Evolutionary conservation across 2,329 filamentous ascomycete genomes (phyloP).

Genomic region (Penicillium decumbens): DNA sequence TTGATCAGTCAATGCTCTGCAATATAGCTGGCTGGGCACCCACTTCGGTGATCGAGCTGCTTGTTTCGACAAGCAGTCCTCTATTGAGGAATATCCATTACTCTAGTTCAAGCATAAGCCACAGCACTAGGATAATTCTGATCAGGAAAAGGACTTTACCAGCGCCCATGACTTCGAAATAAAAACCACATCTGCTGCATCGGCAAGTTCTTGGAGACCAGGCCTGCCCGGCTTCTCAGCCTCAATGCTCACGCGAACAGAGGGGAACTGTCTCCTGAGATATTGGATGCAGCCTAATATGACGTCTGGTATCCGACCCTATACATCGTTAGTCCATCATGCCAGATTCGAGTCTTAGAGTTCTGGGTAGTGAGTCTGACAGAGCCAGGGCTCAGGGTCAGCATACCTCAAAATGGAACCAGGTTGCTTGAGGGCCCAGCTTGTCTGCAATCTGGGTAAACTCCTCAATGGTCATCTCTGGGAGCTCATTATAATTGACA

Average conservation of each 20-base stretch:
- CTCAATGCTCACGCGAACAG: slow-evolving; percentile 61
- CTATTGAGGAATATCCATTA: slow-evolving; percentile 44
- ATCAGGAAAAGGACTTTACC: slow-evolving; percentile 38
- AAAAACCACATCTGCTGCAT: slow-evolving; percentile 65
- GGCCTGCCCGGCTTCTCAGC: slow-evolving; percentile 63
- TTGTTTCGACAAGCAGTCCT: slow-evolving; percentile 51
- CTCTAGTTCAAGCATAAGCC: slow-evolving; percentile 16
- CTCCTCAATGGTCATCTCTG: slow-evolving; percentile 62
- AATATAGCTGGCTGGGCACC: background rate
- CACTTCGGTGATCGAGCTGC: slow-evolving; percentile 39
- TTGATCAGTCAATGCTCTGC: background rate
- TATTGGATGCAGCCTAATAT: slow-evolving; percentile 56
- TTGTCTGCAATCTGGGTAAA: slow-evolving; percentile 48
- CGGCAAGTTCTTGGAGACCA: slow-evolving; percentile 57
- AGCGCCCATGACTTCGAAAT: slow-evolving; percentile 68
- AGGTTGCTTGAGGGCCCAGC: slow-evolving; percentile 41
- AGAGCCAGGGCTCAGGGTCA: background rate
- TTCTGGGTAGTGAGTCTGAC: background rate
- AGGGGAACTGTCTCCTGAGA: slow-evolving; percentile 47
- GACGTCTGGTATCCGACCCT: slow-evolving; percentile 62
- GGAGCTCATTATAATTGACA: slow-evolving; percentile 64
- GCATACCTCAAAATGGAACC: slow-evolving; percentile 67
- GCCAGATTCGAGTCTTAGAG: background rate
- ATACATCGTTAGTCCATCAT: background rate
- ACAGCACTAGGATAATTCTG: background rate